Conservation (phyloP, 73 alveolate species). For the Blepharisma stoltei region DNA sequence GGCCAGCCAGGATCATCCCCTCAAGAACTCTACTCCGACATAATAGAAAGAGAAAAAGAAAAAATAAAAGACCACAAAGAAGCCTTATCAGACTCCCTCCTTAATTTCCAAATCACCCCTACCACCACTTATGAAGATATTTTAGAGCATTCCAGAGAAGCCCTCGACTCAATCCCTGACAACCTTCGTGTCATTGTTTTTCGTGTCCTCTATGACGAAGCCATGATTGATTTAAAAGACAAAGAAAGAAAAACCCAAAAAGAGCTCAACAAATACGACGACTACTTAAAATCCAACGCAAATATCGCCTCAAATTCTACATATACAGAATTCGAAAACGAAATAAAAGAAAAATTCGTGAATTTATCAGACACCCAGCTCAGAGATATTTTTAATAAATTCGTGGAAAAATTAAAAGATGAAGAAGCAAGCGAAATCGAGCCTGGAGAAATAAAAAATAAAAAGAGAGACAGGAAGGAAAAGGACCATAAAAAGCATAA, state of each 20-base stretch:
- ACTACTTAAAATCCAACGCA: neutral
- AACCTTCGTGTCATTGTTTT: conserved; percentile 34
- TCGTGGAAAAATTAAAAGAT: conserved; percentile 14
- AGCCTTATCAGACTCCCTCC: conserved; percentile 54
- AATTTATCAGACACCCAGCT: neutral
- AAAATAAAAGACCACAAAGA: conserved; percentile 61
- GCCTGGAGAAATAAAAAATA: conserved; percentile 18
- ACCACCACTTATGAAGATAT: conserved; percentile 55
- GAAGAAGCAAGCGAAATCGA: conserved; percentile 26
- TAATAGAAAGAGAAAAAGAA: conserved; percentile 57
- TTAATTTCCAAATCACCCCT: conserved; percentile 52
- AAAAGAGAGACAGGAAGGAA: neutral
- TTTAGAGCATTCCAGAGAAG: conserved; percentile 43
- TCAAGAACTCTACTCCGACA: conserved; percentile 65
- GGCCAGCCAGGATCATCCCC: conserved; percentile 85
- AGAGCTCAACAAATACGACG: neutral
- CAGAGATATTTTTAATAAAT: neutral
- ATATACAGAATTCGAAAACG: conserved; percentile 26
- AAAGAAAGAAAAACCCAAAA: conserved; percentile 57
- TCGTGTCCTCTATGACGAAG: conserved; percentile 50
- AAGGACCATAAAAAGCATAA: conserved; percentile 11
- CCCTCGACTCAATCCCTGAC: conserved; percentile 46
- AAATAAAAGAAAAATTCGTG: neutral
- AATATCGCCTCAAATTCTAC: neutral
- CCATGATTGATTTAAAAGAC: conserved; percentile 50